A percentile compares a stretch with the other conserved stretches of the same genome.
Evolutionary conservation across 345 rosid species (phyloP).

Genomic region (Viola odorata): DNA sequence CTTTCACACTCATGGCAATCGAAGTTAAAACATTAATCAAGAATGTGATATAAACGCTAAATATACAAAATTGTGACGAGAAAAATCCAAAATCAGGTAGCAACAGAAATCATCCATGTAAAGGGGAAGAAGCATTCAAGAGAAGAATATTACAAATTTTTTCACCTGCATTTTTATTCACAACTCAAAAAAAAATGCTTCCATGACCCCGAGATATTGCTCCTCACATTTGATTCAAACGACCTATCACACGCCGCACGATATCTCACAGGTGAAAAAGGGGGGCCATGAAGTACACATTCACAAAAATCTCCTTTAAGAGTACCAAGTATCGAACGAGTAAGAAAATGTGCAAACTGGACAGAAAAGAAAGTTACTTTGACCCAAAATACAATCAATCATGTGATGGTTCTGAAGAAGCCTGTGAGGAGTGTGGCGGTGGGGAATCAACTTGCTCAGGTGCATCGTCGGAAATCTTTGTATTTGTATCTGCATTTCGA

Average conservation of each 20-base stretch:
- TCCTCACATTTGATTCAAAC: conserved; percentile 19
- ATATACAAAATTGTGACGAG: background rate
- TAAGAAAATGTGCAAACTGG: background rate
- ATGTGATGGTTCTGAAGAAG: conserved; percentile 31
- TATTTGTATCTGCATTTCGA: conserved; percentile 19
- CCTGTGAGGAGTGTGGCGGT: conserved; percentile 23
- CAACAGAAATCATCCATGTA: background rate
- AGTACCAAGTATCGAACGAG: conserved; percentile 13
- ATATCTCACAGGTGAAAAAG: conserved; percentile 32
- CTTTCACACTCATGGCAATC: background rate
- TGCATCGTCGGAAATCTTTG: conserved; percentile 32
- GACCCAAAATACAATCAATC: conserved; percentile 20
- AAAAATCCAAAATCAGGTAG: no score
- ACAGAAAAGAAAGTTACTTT: conserved; percentile 1
- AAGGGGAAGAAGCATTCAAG: background rate
- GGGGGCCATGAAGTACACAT: conserved; percentile 27
- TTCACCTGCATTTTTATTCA: conserved; percentile 39
- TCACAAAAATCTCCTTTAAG: conserved; percentile 22
- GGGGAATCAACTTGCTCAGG: conserved; percentile 29
- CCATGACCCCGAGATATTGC: conserved; percentile 19
- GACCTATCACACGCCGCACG: conserved; percentile 20
- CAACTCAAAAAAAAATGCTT: conserved; percentile 28
- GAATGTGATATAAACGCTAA: background rate
- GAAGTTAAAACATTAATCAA: background rate
- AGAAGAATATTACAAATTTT: conserved; percentile 17